Evolutionary conservation across 2,329 filamentous ascomycete genomes (phyloP).

Genomic region (Aspergillus carbonarius): DNA sequence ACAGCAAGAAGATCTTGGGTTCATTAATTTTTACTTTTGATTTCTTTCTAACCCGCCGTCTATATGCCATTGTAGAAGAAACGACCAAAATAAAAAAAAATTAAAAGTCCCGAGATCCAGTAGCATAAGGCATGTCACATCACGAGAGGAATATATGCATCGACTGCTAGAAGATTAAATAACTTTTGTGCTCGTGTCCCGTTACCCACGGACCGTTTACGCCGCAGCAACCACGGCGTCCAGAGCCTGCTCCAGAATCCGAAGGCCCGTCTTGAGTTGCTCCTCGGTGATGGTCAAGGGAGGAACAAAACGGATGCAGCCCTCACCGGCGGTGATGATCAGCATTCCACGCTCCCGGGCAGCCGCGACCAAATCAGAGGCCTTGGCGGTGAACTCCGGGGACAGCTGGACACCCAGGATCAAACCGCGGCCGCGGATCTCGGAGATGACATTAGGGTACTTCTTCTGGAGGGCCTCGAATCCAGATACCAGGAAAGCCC

Average conservation of each 20-base stretch:
- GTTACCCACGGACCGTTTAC: constrained; percentile 6
- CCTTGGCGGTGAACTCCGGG: constrained; percentile 59
- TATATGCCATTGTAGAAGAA: background rate
- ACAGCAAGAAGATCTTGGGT: background rate
- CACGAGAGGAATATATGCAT: background rate
- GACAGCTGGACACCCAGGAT: constrained; percentile 84
- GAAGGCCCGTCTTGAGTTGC: constrained; percentile 76
- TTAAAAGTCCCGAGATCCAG: background rate
- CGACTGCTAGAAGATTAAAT: background rate
- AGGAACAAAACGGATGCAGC: constrained; percentile 89
- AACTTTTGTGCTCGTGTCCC: background rate
- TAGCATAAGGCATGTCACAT: background rate
- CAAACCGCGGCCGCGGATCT: constrained; percentile 79
- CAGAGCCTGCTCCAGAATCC: constrained; percentile 70
- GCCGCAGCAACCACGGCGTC: constrained; percentile 51
- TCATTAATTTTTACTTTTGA: background rate
- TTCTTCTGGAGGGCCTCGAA: constrained; percentile 58
- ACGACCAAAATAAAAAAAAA: background rate
- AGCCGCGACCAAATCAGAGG: constrained; percentile 68
- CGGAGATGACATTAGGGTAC: constrained; percentile 70
- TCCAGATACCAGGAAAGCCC: constrained; percentile 57
- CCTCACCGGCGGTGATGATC: constrained; percentile 88
- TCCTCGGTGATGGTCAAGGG: constrained; percentile 75
- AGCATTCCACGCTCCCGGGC: constrained; percentile 84
- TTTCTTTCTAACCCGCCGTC: background rate